A percentile compares a stretch with the other conserved stretches of the same genome.
Evolutionary conservation across 2,329 filamentous ascomycete species (phyloP).

Genomic region (Nannizzia gypsea): DNA sequence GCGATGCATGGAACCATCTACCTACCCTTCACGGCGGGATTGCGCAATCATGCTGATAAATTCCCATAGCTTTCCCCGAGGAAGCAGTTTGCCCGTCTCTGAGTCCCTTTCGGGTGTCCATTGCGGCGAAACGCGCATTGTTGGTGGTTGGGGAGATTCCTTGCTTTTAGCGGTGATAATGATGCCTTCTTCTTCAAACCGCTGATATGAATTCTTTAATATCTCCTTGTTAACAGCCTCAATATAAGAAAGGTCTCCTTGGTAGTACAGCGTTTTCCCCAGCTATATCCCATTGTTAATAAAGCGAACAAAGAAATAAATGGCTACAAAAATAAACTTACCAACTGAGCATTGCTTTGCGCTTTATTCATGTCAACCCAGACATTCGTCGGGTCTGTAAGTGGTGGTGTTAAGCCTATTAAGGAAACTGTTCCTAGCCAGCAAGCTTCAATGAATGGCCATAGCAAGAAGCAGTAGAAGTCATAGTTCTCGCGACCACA

Average conservation of each 20-base stretch:
- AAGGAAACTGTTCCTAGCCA: slow-evolving; percentile 87
- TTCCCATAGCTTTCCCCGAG: slow-evolving; percentile 73
- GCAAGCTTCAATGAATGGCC: slow-evolving; percentile 91
- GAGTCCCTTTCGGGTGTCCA: slow-evolving; percentile 62
- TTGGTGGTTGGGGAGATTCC: slow-evolving; percentile 34
- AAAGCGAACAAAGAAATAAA: slow-evolving; percentile 7
- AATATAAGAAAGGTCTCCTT: slow-evolving; percentile 93
- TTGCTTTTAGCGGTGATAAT: slow-evolving; percentile 59
- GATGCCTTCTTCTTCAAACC: slow-evolving; percentile 85
- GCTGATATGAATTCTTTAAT: slow-evolving; percentile 78
- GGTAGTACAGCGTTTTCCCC: slow-evolving; percentile 93
- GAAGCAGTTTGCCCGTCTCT: slow-evolving; percentile 48
- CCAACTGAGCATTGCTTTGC: slow-evolving; percentile 69
- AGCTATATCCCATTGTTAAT: slow-evolving; percentile 42
- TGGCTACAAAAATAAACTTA: slow-evolving; percentile 31
- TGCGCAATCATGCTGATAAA: slow-evolving; percentile 81
- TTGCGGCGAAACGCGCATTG: slow-evolving; percentile 56
- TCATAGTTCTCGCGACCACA: slow-evolving; percentile 88
- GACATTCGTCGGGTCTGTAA: slow-evolving; percentile 44
- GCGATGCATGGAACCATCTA: background rate
- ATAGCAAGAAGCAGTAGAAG: slow-evolving; percentile 97
- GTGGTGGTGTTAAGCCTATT: slow-evolving; percentile 71
- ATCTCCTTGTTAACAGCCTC: slow-evolving; percentile 98
- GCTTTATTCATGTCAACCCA: slow-evolving; percentile 72
- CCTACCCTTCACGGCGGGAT: slow-evolving; percentile 64